phyloP scores from a whole-genome alignment of 257 asterid genomes.

The Euphrasia confusa region DNA sequence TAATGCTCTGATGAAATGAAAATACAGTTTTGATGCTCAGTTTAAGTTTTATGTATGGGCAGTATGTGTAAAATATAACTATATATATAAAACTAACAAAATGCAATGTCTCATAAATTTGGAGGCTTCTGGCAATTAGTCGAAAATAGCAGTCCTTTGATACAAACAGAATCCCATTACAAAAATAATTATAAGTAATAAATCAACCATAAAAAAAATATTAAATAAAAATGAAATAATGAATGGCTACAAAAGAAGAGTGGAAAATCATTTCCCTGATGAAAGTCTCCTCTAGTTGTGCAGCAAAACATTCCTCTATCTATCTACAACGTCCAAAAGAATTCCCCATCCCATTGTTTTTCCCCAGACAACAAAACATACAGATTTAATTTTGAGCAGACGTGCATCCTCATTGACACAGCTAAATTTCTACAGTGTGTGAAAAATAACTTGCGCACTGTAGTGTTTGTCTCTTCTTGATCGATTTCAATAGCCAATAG shows the following conservation, averaged over 20 bases:
- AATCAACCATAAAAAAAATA: conserved; percentile 18
- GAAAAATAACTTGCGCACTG: conserved; percentile 25
- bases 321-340: conserved; percentile 64
- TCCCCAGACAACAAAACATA: conserved; percentile 14
- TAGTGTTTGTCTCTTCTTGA: conserved; percentile 4
- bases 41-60: too few relatives aligned
- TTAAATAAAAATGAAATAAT: conserved; percentile 29
- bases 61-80: too few relatives aligned
- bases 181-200: conserved; percentile 47
- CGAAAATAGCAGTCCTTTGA: conserved; percentile 24
- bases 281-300: conserved; percentile 26
- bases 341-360: conserved; percentile 28
- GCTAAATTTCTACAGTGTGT: conserved; percentile 17
- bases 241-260: conserved; percentile 58
- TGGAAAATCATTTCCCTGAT: conserved; percentile 36
- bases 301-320: conserved; percentile 36
- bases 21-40: too few relatives aligned
- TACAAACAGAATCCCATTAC: conserved; percentile 44
- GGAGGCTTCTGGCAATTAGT: conserved; percentile 25
- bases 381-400: conserved; percentile 19
- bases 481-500: conserved; percentile 16
- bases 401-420: conserved; percentile 23
- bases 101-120: conserved; percentile 28
- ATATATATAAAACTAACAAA: not conserved
- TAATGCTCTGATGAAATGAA: too few relatives aligned